phyloP scores from a whole-genome alignment of 176 grass and related monocot genomes.

The Themeda triandra region DNA sequence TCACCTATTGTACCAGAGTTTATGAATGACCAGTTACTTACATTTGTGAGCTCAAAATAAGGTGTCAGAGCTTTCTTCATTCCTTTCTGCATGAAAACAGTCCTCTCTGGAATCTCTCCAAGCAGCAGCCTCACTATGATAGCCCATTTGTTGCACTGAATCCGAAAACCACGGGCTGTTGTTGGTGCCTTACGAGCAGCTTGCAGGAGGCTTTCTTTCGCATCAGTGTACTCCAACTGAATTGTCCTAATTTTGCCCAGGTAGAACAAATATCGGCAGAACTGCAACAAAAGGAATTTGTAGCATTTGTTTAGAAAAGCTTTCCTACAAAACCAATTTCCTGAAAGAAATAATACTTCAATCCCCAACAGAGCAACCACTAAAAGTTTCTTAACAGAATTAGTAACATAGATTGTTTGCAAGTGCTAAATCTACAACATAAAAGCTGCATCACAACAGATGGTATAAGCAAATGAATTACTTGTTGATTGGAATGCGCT shows the following conservation, averaged over 20 bases:
- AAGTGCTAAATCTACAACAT: background rate
- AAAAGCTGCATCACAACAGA: background rate
- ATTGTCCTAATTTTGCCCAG: constrained; percentile 88
- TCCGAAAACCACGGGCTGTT: constrained; percentile 66
- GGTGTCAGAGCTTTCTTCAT: constrained; percentile 87
- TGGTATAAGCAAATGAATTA: constrained; percentile 9
- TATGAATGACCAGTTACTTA: constrained; percentile 17
- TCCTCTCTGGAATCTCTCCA: constrained; percentile 88
- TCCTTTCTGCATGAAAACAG: constrained; percentile 90
- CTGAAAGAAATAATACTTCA: background rate
- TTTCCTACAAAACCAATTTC: background rate
- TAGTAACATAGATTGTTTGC: background rate
- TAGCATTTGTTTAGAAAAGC: background rate
- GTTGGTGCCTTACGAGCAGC: constrained; percentile 79
- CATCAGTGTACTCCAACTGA: constrained; percentile 93
- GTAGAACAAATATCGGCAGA: constrained; percentile 89
- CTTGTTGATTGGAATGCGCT: constrained; percentile 92
- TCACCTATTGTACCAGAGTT: background rate
- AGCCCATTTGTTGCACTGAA: constrained; percentile 96
- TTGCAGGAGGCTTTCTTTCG: constrained; percentile 89
- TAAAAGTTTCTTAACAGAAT: background rate
- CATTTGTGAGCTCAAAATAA: constrained; percentile 92
- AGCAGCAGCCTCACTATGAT: constrained; percentile 73
- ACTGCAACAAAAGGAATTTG: constrained; percentile 34
- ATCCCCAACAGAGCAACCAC: background rate